Evolutionary conservation across 129 eudicot genomes (phyloP).

Genomic region (Arctium lappa): DNA sequence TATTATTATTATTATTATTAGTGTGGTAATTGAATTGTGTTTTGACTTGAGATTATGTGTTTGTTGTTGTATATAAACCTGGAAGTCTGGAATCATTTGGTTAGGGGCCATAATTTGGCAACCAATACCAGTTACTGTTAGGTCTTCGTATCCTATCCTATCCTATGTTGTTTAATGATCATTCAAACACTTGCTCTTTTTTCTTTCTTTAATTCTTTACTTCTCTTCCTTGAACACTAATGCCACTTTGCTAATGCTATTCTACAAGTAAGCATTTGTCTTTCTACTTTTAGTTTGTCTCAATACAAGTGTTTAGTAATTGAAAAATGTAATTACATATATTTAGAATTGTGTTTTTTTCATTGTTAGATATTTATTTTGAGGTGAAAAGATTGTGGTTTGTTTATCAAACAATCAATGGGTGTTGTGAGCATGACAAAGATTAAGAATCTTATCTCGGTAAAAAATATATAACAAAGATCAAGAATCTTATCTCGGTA

Average conservation of each 20-base stretch:
- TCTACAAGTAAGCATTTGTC: too few species aligned
- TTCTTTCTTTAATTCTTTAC: background rate
- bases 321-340: too few species aligned
- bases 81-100: slow-evolving; percentile 17
- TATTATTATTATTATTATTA: background rate
- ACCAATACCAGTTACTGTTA: slow-evolving; percentile 16
- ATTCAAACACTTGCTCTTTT: slow-evolving; percentile 6
- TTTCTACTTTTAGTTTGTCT: too few species aligned
- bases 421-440: too few species aligned
- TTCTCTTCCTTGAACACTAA: background rate
- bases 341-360: too few species aligned
- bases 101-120: slow-evolving; percentile 21
- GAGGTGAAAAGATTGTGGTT: too few species aligned
- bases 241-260: background rate
- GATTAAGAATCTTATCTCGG: too few species aligned
- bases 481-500: too few species aligned
- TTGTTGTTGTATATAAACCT: slow-evolving; percentile 34
- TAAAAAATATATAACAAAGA: too few species aligned
- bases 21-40: slow-evolving; percentile 10
- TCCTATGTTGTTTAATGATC: slow-evolving; percentile 16
- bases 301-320: too few species aligned
- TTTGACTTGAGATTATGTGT: slow-evolving; percentile 4
- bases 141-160: background rate
- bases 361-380: too few species aligned
- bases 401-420: too few species aligned